Evolutionary conservation across 1,139 yeast species (phyloP).

Genomic region (Nakaseomyces nivariensis): DNA sequence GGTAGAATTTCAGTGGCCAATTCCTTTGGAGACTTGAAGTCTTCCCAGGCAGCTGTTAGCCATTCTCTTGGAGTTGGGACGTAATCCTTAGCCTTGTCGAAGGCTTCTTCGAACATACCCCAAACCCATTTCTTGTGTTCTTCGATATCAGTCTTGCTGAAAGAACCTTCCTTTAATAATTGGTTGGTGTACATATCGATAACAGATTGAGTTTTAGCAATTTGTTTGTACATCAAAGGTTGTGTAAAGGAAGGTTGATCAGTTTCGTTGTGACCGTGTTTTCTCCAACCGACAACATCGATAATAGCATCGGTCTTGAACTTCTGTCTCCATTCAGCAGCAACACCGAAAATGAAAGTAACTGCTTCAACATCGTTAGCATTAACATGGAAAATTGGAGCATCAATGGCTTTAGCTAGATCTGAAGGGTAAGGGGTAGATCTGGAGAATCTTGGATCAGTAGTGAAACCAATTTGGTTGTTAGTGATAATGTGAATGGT

Average conservation of each 20-base stretch:
- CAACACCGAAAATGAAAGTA: slow-evolving; percentile 84
- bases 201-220: slow-evolving; percentile 81
- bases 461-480: slow-evolving; percentile 98
- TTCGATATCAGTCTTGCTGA: slow-evolving; percentile 79
- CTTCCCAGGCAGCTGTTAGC: slow-evolving; percentile 99
- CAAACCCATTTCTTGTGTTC: slow-evolving; percentile 99
- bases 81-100: slow-evolving; percentile 78
- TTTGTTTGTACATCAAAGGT: slow-evolving; percentile 90
- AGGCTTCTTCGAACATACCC: slow-evolving; percentile 85
- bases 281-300: slow-evolving; percentile 97
- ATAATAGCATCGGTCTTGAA: slow-evolving; percentile 94
- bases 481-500: slow-evolving; percentile 91
- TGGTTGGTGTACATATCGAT: slow-evolving; percentile 76
- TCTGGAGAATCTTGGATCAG: slow-evolving; percentile 95
- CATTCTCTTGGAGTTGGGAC: slow-evolving; percentile 91
- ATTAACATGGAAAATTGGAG: slow-evolving; percentile 98
- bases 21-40: slow-evolving; percentile 95
- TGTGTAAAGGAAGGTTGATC: slow-evolving; percentile 99
- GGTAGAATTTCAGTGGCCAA: slow-evolving; percentile 92
- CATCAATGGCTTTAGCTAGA: slow-evolving; percentile 90
- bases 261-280: slow-evolving; percentile 98
- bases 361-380: slow-evolving; percentile 96
- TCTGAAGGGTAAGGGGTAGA: slow-evolving; percentile 98
- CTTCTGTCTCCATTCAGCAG: slow-evolving; percentile 97
- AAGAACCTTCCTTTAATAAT: slow-evolving; percentile 76